Evolutionary conservation across 306 rosid genomes (phyloP).

Genomic region (Ziziphus jujuba): DNA sequence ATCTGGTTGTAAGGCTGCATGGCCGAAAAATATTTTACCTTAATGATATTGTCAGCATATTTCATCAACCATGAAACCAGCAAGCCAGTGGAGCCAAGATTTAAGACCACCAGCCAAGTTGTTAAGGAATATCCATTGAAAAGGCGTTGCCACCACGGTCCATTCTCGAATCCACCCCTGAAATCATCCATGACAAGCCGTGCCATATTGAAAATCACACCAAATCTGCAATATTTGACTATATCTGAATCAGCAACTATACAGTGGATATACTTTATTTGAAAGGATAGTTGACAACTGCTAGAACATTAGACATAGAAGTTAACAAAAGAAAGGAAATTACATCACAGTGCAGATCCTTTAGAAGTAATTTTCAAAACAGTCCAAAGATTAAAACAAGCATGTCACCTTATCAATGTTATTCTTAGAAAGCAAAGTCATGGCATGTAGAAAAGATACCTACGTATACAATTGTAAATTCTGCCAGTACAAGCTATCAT

Average conservation of each 20-base stretch:
- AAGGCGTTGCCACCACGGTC: conserved; percentile 97
- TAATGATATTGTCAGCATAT: conserved; percentile 94
- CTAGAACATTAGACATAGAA: background rate
- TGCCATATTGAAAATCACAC: conserved; percentile 85
- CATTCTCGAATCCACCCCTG: conserved; percentile 84
- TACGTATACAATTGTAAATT: conserved; percentile 92
- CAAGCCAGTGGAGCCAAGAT: conserved; percentile 96
- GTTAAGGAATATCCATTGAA: conserved; percentile 77
- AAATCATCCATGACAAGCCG: conserved; percentile 80
- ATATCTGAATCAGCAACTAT: background rate
- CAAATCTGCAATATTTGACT: conserved; percentile 63
- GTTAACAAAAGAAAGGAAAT: background rate
- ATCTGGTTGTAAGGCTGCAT: background rate
- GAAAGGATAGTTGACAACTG: background rate
- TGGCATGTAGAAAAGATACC: conserved; percentile 45
- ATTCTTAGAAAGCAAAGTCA: conserved; percentile 6
- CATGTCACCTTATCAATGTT: background rate
- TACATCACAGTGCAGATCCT: background rate
- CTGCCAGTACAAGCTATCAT: conserved; percentile 95
- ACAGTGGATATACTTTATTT: background rate
- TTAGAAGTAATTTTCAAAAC: background rate
- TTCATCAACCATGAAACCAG: conserved; percentile 96
- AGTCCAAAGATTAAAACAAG: too few species aligned
- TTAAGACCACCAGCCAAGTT: conserved; percentile 89
- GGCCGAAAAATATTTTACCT: conserved; percentile 41